A percentile compares a stretch with the other conserved stretches of the same genome.
These are phyloP conservation scores for Carex kokanica DNA, from an alignment of 176 grass and related monocot species.

Conservation along the genomic window DNA sequence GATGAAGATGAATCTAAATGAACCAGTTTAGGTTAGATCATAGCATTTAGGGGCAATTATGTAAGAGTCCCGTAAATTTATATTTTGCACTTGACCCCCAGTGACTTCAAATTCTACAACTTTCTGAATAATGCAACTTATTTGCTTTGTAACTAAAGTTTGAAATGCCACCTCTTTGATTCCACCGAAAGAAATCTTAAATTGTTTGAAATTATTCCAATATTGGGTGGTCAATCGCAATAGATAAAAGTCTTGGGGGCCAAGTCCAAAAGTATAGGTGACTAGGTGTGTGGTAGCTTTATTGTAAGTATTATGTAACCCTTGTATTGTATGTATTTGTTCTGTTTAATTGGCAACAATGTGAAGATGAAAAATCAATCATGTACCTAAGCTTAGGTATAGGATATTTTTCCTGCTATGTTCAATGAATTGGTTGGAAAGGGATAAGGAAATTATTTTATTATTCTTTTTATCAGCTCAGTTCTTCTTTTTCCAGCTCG, in stretches of 20 bases:
- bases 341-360: neutral
- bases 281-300: neutral
- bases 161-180: neutral
- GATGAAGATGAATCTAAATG: slow-evolving; percentile 52
- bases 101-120: neutral
- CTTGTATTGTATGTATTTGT: neutral
- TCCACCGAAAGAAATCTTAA: neutral
- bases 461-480: neutral
- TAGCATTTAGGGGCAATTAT: neutral
- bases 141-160: neutral
- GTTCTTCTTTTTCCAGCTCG: neutral
- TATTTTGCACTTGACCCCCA: slow-evolving; percentile 6
- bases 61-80: neutral
- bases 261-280: neutral
- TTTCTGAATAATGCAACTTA: neutral
- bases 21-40: slow-evolving; percentile 11
- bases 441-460: neutral
- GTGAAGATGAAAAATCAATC: neutral
- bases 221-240: neutral
- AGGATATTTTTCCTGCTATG: neutral
- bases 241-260: neutral
- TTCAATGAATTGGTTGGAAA: neutral
- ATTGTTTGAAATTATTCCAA: neutral
- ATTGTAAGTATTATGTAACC: slow-evolving; percentile 1
- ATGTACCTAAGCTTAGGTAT: neutral